Evolutionary conservation across 1,139 yeast species (phyloP).

Genomic region (Kodamaea sp.): DNA sequence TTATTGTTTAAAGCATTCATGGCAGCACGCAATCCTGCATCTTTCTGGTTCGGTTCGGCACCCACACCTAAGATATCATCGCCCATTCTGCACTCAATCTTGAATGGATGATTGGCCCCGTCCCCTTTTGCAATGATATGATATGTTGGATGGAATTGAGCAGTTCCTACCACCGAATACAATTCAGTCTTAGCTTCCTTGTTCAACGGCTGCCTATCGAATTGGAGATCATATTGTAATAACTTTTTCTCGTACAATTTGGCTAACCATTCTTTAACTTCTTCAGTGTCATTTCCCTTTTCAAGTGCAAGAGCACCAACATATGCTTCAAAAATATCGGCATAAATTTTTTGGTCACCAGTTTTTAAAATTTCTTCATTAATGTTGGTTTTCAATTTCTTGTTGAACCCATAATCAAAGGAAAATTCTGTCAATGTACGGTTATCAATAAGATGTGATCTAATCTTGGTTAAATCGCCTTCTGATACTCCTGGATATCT

Average conservation of each 20-base stretch:
- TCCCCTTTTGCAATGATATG: conserved; percentile 24
- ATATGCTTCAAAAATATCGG: conserved; percentile 88
- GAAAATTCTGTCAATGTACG: conserved; percentile 71
- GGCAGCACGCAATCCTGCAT: conserved; percentile 72
- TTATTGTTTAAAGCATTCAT: conserved; percentile 63
- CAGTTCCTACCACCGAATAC: conserved; percentile 77
- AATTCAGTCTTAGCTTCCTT: conserved; percentile 72
- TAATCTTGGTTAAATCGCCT: conserved; percentile 72
- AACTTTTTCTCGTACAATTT: conserved; percentile 42
- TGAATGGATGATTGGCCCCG: conserved; percentile 47
- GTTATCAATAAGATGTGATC: conserved; percentile 74
- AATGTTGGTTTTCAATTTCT: conserved; percentile 49
- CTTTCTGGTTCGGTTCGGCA: conserved; percentile 54
- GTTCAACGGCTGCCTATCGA: conserved; percentile 32
- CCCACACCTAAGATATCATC: conserved; percentile 56
- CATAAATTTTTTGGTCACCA: conserved; percentile 59
- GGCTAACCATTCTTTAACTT: conserved; percentile 59
- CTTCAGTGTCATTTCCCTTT: conserved; percentile 40
- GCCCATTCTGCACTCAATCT: conserved; percentile 66
- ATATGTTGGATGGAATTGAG: conserved; percentile 64
- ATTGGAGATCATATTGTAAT: conserved; percentile 24
- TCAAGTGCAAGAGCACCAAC: conserved; percentile 79
- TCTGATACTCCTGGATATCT: conserved; percentile 71
- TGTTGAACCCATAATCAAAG: conserved; percentile 63
- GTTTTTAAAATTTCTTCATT: conserved; percentile 43